Conservation (phyloP, 1,284 basidiomycete species). For the Tilletia setariae region DNA sequence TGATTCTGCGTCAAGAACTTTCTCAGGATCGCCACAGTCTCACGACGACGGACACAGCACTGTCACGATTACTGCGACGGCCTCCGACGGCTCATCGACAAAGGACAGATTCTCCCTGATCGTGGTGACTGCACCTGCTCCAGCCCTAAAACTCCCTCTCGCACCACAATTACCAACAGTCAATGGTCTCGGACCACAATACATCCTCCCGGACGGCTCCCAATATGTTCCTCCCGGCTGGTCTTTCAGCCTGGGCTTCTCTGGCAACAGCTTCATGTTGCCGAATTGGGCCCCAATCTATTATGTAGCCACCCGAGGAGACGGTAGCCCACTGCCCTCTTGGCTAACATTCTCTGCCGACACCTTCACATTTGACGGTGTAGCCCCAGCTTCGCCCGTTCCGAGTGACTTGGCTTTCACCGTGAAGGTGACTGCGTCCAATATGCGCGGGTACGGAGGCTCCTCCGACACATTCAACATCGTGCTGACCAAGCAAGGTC, state of each 20-base stretch:
- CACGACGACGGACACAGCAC: constrained; percentile 15
- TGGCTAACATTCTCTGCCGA: constrained; percentile 73
- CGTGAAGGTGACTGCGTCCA: constrained; percentile 45
- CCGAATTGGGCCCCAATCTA: constrained; percentile 58
- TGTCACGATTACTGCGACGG: constrained; percentile 19
- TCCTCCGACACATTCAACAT: constrained; percentile 36
- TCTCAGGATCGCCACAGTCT: constrained; percentile 36
- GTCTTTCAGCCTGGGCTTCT: constrained; percentile 87
- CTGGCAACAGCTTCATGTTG: constrained; percentile 65
- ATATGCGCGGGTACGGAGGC: constrained; percentile 39
- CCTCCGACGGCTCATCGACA: constrained; percentile 15
- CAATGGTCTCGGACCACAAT: constrained; percentile 35
- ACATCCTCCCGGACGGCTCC: constrained; percentile 42
- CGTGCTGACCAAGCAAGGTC: constrained; percentile 33
- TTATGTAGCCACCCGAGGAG: constrained; percentile 66
- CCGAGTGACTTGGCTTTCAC: constrained; percentile 38
- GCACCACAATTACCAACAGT: constrained; percentile 39
- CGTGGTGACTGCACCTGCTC: constrained; percentile 36
- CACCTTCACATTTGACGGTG: constrained; percentile 73
- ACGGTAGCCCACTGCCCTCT: constrained; percentile 68
- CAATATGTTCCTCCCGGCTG: constrained; percentile 75
- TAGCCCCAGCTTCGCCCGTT: constrained; percentile 62
- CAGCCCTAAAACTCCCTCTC: constrained; percentile 39
- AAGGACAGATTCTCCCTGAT: constrained; percentile 30
- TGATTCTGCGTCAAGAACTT: constrained; percentile 28